A percentile compares a stretch with the other conserved stretches of the same genome.
These are phyloP conservation scores for Ganoderma leucocontextum DNA, from an alignment of 1,284 basidiomycete species.

Conservation along the genomic window DNA sequence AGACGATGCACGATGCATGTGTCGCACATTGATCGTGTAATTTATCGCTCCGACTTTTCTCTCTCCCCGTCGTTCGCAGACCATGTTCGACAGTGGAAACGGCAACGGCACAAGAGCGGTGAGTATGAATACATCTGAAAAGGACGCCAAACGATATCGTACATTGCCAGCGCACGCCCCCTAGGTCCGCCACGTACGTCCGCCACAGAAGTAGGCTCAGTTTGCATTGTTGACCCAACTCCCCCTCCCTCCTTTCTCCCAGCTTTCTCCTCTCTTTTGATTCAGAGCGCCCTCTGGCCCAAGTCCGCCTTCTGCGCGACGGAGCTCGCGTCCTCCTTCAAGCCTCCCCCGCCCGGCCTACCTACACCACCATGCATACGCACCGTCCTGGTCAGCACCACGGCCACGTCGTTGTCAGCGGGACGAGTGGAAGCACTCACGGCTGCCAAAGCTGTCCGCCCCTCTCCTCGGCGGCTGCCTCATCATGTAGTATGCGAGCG, in stretches of 20 bases:
- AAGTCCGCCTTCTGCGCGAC: constrained; percentile 12
- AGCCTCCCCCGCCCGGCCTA: neutral
- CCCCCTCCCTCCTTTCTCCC: neutral
- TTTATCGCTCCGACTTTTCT: neutral
- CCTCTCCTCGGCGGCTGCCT: neutral
- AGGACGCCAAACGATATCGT: neutral
- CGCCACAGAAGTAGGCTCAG: neutral
- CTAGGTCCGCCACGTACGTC: neutral
- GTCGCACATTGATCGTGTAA: neutral
- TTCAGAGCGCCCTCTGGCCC: constrained; percentile 10
- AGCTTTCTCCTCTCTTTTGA: neutral
- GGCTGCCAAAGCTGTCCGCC: neutral
- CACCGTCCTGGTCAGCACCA: neutral
- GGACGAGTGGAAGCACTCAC: neutral
- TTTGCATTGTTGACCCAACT: neutral
- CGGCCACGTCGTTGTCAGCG: neutral
- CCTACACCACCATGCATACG: neutral
- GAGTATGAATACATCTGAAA: constrained; percentile 1
- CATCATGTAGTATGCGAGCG: constrained; percentile 7
- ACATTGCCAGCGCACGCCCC: neutral
- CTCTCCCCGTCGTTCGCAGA: neutral
- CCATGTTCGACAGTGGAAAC: neutral
- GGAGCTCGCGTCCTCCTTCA: constrained; percentile 14
- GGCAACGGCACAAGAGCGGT: neutral
- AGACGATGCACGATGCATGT: neutral